Conservation (phyloP, 768 basidiomycete genomes). For the Hygrocybe punicea region DNA sequence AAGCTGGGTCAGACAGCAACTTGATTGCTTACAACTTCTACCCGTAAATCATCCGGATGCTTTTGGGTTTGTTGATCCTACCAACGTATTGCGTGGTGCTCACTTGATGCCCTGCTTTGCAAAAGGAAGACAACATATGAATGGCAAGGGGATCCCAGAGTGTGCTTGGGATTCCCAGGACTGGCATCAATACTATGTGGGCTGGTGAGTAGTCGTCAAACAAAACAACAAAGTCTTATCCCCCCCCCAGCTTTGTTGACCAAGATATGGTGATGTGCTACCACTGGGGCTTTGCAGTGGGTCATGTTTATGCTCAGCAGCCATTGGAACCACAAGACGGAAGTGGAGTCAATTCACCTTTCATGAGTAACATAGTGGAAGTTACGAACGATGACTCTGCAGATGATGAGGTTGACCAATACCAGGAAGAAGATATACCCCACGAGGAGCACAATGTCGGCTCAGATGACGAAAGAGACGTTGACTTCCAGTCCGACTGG, state of each 20-base stretch:
- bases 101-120: slow-evolving; percentile 36
- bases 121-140: slow-evolving; percentile 8
- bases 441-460: no score
- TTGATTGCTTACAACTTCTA: slow-evolving; percentile 22
- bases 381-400: no score
- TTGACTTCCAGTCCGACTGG: no score
- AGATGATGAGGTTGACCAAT: neutral
- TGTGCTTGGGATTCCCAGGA: neutral
- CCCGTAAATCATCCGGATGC: slow-evolving; percentile 14
- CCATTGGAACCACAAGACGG: neutral
- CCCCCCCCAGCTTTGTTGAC: slow-evolving; percentile 16
- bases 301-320: slow-evolving; percentile 5
- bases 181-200: slow-evolving; percentile 31
- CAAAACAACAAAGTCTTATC: neutral
- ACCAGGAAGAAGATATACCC: no score
- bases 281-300: slow-evolving; percentile 17
- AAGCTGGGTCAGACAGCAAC: neutral
- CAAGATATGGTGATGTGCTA: slow-evolving; percentile 19
- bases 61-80: slow-evolving; percentile 39
- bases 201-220: slow-evolving; percentile 30
- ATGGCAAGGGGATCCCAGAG: neutral
- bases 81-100: slow-evolving; percentile 23
- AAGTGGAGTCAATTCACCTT: neutral
- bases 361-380: neutral
- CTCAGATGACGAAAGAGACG: no score